Percentiles rank a stretch among this genome's conserved stretches.
Conservation (phyloP, 2,329 filamentous ascomycete species). For the Xylaria sp. region DNA sequence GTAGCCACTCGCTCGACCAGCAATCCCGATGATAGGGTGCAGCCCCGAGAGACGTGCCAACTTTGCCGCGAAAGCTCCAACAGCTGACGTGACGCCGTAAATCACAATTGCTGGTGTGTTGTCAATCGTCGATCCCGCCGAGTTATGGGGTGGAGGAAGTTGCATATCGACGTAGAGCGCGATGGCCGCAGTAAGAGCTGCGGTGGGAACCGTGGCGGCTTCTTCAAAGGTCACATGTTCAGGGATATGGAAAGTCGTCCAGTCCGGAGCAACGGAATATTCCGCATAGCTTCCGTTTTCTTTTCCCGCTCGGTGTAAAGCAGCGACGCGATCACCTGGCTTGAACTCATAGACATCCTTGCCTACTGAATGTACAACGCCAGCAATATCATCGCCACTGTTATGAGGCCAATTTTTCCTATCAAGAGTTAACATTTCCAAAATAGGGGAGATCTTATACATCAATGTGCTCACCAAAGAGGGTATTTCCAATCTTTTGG, state of each 20-base stretch:
- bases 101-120: constrained; percentile 33
- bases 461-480: constrained; percentile 25
- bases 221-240: constrained; percentile 52
- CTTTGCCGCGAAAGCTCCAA: constrained; percentile 37
- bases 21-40: constrained; percentile 37
- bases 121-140: not conserved
- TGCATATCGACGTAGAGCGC: constrained; percentile 52
- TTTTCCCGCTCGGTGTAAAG: constrained; percentile 57
- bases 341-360: constrained; percentile 58
- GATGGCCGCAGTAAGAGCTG: constrained; percentile 56
- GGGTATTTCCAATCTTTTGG: constrained; percentile 55
- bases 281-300: constrained; percentile 54
- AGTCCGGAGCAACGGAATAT: constrained; percentile 54
- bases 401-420: constrained; percentile 44
- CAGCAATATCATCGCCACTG: constrained; percentile 58
- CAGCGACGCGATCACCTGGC: constrained; percentile 65
- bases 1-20: constrained; percentile 32
- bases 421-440: not conserved
- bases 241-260: constrained; percentile 57
- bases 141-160: constrained; percentile 52
- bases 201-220: constrained; percentile 56
- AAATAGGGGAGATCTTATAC: not conserved
- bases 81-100: constrained; percentile 37
- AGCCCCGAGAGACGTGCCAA: constrained; percentile 38
- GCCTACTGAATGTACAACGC: constrained; percentile 60